phyloP scores from a whole-genome alignment of 148 eudicot species.

The Simmondsia chinensis region DNA sequence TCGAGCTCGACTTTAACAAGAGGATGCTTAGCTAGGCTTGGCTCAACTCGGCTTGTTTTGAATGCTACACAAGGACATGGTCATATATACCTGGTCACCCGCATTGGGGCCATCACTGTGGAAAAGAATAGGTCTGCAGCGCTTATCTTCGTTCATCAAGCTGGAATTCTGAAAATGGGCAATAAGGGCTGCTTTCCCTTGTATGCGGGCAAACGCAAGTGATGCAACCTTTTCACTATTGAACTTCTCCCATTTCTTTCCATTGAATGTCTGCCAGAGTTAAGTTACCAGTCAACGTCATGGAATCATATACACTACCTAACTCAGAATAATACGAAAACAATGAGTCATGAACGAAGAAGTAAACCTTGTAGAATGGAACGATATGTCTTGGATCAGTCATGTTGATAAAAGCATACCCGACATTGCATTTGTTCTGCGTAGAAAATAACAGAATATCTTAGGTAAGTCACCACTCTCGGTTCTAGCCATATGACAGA shows the following conservation, averaged over 20 bases:
- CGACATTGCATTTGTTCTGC: conserved; percentile 94
- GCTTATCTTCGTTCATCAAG: conserved; percentile 97
- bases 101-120: conserved; percentile 76
- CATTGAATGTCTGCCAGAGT: conserved; percentile 53
- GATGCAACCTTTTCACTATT: conserved; percentile 90
- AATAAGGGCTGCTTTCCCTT: conserved; percentile 78
- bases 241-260: conserved; percentile 95
- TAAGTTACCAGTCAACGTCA: not conserved
- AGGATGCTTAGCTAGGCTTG: no score
- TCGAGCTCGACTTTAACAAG: no score
- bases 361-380: conserved; percentile 63
- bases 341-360: not conserved
- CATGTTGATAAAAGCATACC: conserved; percentile 87
- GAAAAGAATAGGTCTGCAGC: conserved; percentile 90
- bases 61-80: not conserved
- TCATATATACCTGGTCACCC: conserved; percentile 73
- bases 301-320: not conserved
- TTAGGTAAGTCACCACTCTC: no score
- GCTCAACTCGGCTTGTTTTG: no score
- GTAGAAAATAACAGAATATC: no score
- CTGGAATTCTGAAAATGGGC: conserved; percentile 94
- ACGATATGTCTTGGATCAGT: conserved; percentile 54
- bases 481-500: no score
- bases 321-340: not conserved
- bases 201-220: conserved; percentile 84